Evolutionary conservation across 345 rosid species (phyloP).

Genomic region (Eucalyptus urophylla): DNA sequence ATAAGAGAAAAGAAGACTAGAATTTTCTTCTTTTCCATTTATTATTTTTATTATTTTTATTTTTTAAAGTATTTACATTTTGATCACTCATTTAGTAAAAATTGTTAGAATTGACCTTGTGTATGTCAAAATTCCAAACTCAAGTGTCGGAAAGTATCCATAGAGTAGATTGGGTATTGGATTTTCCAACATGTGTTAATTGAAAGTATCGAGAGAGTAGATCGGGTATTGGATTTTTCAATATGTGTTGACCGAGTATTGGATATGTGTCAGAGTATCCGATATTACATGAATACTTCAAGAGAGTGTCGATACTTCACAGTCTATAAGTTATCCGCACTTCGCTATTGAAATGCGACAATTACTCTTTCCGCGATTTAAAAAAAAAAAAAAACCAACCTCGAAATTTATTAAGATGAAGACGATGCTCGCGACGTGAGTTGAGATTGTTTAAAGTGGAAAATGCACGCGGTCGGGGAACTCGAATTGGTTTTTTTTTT

Average conservation of each 20-base stretch:
- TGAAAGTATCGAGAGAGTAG: fast-evolving
- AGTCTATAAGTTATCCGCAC: fast-evolving
- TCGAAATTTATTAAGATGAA: fast-evolving
- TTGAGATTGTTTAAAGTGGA: neutral
- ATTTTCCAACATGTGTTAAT: fast-evolving
- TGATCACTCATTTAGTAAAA: no score
- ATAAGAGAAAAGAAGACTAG: fast-evolving
- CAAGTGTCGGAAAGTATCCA: fast-evolving
- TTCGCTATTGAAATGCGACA: fast-evolving
- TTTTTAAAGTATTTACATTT: no score
- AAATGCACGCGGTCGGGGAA: neutral
- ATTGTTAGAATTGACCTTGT: neutral
- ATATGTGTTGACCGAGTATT: fast-evolving
- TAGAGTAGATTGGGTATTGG: fast-evolving
- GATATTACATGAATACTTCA: fast-evolving
- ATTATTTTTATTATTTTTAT: no score
- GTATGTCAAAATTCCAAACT: no score
- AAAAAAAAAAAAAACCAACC: fast-evolving
- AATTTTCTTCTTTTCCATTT: no score
- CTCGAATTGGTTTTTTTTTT: neutral
- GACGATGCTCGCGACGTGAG: neutral
- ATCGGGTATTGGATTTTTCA: fast-evolving
- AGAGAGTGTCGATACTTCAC: neutral
- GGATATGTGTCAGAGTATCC: fast-evolving
- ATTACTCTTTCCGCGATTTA: neutral